Evolutionary conservation across 306 rosid genomes (phyloP), one percentile per base, ranked within the genome.

Genomic region (Prunus salicina): DNA sequence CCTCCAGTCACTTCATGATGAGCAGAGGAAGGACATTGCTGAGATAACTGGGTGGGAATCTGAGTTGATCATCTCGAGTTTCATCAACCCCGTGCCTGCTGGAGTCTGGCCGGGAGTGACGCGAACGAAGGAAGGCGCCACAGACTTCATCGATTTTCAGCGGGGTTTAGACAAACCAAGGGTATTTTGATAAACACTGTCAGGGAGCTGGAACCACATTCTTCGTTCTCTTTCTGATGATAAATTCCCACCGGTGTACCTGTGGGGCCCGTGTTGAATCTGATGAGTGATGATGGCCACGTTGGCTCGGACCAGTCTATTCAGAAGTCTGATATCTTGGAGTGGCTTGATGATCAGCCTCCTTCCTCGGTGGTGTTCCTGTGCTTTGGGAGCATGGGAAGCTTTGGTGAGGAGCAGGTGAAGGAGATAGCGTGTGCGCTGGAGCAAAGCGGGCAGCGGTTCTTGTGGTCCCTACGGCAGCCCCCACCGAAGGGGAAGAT

Each of bases 131-230:
- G 72, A 15, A 3, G 3, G 3, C 34, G 67, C 73, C 2, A 0
- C 25, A 2, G 0, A n/a, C 5, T 22, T 81, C 20, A 0, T 77
- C 16, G 12, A 20, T 15, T 52, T 5, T 6, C 43, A 0, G 45
- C 20, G 19, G 70, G 86, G 41, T 49, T 38, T 3, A 84, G 83
- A 76, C 41, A 65, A 32, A 65, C 80, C 13, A 74, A 79, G 27
- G 96, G 91, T 4, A 11, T 87, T 25, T 51, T 91, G 22, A 84
- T 91, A 20, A 91, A 91, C 22, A 67, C 91, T 0, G 82, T 85
- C 62, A 61, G 51, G 20, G 96, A 91, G 73, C 74, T 87, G 0
- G 91, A 91, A 63, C 50, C 86, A 1, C 73, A 79, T 64, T 0
- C 20, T 84, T 14, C 78, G 24, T 12, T 67, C 89, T 0, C 76